Evolutionary conservation across 2,329 filamentous ascomycete species (phyloP).

Genomic region (Exophiala sp.): DNA sequence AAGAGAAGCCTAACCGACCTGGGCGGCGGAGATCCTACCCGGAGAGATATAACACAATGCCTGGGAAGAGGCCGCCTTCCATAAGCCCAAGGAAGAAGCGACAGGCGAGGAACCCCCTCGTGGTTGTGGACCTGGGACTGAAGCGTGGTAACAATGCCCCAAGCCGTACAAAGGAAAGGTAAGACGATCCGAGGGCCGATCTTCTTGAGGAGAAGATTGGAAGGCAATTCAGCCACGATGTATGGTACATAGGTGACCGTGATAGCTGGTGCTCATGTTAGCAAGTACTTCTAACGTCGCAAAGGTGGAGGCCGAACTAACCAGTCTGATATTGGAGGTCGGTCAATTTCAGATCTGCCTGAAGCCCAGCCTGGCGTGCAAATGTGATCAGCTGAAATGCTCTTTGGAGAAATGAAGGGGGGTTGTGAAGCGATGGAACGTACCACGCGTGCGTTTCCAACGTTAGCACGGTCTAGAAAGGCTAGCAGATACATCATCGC

Average conservation of each 20-base stretch:
- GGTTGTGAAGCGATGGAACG: too few relatives aligned
- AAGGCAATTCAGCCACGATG: constrained; percentile 32
- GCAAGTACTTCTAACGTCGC: too few relatives aligned
- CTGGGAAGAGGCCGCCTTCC: constrained; percentile 41
- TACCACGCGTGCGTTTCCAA: constrained; percentile 69
- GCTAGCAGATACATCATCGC: constrained; percentile 63
- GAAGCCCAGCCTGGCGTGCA: too few relatives aligned
- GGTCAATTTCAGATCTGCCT: constrained; percentile 52
- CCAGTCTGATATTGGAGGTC: constrained; percentile 62
- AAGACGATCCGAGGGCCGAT: constrained; percentile 50
- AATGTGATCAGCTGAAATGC: too few relatives aligned
- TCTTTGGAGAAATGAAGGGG: too few relatives aligned
- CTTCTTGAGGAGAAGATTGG: constrained; percentile 42
- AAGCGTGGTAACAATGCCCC: constrained; percentile 19
- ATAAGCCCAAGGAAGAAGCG: constrained; percentile 44
- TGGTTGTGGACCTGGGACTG: constrained; percentile 34
- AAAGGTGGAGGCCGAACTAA: too few relatives aligned
- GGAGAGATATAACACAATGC: constrained; percentile 42
- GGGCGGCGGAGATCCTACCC: too few relatives aligned
- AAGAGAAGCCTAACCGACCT: too few relatives aligned
- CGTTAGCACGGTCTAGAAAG: constrained; percentile 63
- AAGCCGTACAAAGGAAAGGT: constrained; percentile 32
- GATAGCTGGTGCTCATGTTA: too few relatives aligned
- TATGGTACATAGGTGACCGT: constrained; percentile 64
- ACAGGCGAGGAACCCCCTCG: constrained; percentile 42